These are phyloP conservation scores for Aspergillus piperis DNA, from an alignment of 2,329 filamentous ascomycete genomes.

Conservation along the genomic window DNA sequence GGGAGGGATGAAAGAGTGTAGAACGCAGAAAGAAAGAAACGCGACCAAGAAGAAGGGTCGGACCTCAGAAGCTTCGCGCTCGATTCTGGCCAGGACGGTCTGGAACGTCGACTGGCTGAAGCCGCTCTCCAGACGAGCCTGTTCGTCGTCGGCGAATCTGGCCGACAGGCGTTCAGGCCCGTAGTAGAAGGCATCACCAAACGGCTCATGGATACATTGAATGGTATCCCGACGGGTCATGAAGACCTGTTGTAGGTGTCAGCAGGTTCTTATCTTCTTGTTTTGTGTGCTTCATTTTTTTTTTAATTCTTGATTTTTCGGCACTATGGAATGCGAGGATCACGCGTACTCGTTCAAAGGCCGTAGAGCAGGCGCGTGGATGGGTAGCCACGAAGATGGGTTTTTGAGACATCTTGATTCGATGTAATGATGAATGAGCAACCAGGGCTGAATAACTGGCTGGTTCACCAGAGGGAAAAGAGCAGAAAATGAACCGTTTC, in stretches of 20 bases:
- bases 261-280: neutral
- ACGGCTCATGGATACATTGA: conserved; percentile 88
- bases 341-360: conserved; percentile 81
- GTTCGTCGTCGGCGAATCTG: conserved; percentile 72
- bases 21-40: conserved; percentile 21
- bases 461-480: neutral
- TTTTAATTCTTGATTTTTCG: neutral
- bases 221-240: conserved; percentile 87
- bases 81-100: conserved; percentile 74
- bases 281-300: too few relatives aligned
- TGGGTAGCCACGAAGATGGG: conserved; percentile 93
- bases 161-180: conserved; percentile 83
- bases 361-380: conserved; percentile 91
- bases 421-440: neutral
- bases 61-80: conserved; percentile 73
- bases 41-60: conserved; percentile 37
- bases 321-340: neutral
- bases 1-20: neutral
- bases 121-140: conserved; percentile 45
- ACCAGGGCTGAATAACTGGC: neutral
- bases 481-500: conserved; percentile 4
- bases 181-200: conserved; percentile 95
- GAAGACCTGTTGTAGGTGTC: conserved; percentile 67
- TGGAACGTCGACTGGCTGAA: conserved; percentile 49
- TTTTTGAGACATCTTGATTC: conserved; percentile 66